Evolutionary conservation across 2,329 filamentous ascomycete species (phyloP), one percentile per base, ranked within the genome.

Genomic region (Aspergillus brunneoviolaceus): DNA sequence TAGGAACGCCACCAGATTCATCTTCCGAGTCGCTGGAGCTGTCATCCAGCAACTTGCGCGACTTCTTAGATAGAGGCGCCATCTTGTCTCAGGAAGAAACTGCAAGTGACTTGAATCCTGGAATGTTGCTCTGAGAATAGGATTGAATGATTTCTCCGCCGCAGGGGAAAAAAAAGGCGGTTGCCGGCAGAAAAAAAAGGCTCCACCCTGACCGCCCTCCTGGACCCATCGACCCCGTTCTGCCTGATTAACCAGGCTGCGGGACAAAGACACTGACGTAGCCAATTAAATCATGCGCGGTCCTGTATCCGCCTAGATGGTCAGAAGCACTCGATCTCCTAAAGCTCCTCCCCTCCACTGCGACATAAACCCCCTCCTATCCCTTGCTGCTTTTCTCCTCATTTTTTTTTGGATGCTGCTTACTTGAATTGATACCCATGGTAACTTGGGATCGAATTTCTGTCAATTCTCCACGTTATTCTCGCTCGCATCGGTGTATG

Each of bases 51-150:
- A 79, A 63, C 55, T 73, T 78, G 58, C 73, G 76, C 63, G 72
- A 70, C 45, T 72, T 77, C 60, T 79, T 79, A 21, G 75, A 67
- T 50, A 76, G 76, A 49, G 76, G 76, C 66, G 78, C 76, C 76
- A 79, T 79, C 39, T 27, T 55, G 4, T 55, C 27, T 42, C 49
- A 47, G 50, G 9, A 48, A 16, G 25, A 21, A 19, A 35, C 31
- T 21, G 14, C 14, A 51, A 55, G 23, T 7, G 29, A 51, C 55
- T 47, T 33, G 48, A n/a, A 48, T 45, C 14, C 45, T 49, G 42
- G 9, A 33, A 14, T 39, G 33, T 35, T 5, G 29, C 11, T 35
- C 21, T 19, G 27, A 14, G 51, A 23, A 35, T 47, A 45, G n/a
- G 42, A 31, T 45, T 35, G 52, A 35, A 55, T 47, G 27, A 55